Evolutionary conservation across 225 moss, liverwort and hornwort species (phyloP).

Genomic region (Rhytidiadelphus loreus): DNA sequence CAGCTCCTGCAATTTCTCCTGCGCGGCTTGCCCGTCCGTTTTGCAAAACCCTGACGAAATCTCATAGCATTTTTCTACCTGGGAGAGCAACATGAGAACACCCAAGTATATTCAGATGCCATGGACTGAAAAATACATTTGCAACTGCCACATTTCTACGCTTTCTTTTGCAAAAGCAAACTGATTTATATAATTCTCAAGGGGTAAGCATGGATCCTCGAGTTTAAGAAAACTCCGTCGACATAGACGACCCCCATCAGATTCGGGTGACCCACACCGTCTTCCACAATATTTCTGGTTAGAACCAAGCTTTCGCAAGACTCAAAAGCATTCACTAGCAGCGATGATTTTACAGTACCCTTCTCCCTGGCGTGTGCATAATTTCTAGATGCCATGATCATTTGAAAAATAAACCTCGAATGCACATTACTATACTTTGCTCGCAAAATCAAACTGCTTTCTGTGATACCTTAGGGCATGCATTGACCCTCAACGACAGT

Average conservation of each 20-base stretch:
- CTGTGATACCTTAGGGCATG: neutral
- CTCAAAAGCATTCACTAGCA: neutral
- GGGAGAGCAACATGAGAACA: neutral
- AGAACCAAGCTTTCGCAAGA: neutral
- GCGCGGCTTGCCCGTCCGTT: slow-evolving; percentile 10
- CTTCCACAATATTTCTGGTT: neutral
- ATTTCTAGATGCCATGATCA: neutral
- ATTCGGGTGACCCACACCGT: neutral
- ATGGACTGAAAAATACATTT: neutral
- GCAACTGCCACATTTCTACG: neutral
- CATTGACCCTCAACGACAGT: neutral
- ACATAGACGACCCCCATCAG: neutral
- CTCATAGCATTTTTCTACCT: slow-evolving; percentile 39
- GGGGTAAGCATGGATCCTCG: neutral
- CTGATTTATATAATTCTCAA: neutral
- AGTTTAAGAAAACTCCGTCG: neutral
- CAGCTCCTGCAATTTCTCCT: slow-evolving; percentile 27
- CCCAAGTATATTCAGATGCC: neutral
- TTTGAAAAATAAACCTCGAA: neutral
- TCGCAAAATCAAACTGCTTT: neutral
- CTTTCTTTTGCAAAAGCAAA: neutral
- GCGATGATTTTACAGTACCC: neutral
- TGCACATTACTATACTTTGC: neutral
- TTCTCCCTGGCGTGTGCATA: neutral
- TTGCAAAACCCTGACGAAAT: slow-evolving; percentile 36